Base-by-base conservation (phyloP, 139 green algal species). In the Chlorella sorokiniana region DNA sequence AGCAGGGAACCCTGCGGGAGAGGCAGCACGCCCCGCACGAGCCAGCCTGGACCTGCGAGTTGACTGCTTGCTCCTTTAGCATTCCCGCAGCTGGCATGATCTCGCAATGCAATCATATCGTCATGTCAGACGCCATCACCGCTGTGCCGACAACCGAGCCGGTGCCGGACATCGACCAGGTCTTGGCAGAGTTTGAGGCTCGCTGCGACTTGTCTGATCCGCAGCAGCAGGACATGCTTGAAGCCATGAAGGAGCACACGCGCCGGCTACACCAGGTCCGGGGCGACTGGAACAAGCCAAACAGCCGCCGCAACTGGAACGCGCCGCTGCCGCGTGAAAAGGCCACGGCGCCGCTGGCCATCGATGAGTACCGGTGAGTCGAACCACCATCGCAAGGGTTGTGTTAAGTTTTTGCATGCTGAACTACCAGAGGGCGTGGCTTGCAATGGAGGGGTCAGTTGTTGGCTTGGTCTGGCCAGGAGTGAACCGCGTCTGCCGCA, bases 241-340 rank as follows among this genome's bases (percentile, higher is more conserved):
- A 84, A 64, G 37, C 77, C 20, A 87, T 87, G 69, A 45, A 35
- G 23, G 56, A 65, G 38, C 83, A 87, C 35, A 87, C 78, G 33
- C 31, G 42, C 18, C 79, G 45, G 31, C 61, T 87, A 35, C 59
- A 82, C 6, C 83, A 83, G 37, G 29, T 31, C 20, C 63, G 83
- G 0, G 83, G 78, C 35, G 83, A 85, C 63, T 87, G 83, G 83
- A 84, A 82, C 48, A 77, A 70, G 44, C 78, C 78, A 2, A 80
- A 48, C 59, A 59, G 27, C 8, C 51, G 73, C 1, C 56, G 83
- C 40, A 76, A 82, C 68, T 87, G 83, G 78, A 87, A 87, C 29
- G n/a, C 37, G 48, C 29, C 65, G 37, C 35, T 18, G 22, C 65
- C 78, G 18, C 54, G 40, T 25, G 27, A 56, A 33, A 81, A 38